phyloP scores from a whole-genome alignment of 345 rosid genomes.

The Syzygium grande region DNA sequence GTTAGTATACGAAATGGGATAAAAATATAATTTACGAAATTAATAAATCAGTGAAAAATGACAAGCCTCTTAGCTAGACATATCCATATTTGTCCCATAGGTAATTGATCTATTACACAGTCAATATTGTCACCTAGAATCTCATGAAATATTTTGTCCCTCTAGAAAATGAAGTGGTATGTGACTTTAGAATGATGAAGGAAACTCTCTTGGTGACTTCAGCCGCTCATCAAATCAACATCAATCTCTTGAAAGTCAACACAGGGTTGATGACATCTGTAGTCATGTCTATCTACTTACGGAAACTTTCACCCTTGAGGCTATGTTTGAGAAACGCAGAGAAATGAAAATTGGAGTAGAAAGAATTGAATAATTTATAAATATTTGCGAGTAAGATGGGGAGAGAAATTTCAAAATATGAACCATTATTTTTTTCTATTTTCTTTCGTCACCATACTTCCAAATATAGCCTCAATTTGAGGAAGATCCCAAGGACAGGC shows the following conservation, averaged over 20 bases:
- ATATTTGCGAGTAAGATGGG: not conserved
- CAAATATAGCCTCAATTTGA: not conserved
- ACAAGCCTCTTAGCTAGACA: not conserved
- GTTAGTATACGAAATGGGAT: not conserved
- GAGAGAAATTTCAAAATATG: not conserved
- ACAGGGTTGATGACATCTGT: not conserved
- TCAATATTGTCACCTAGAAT: not conserved
- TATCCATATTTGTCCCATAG: not conserved
- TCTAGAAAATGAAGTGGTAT: not conserved
- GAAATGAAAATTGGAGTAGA: not conserved
- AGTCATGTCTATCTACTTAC: not conserved
- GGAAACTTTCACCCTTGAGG: not conserved
- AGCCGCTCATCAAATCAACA: not conserved
- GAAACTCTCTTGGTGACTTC: not conserved
- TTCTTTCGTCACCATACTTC: not conserved
- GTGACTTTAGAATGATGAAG: not conserved
- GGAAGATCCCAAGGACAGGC: not conserved
- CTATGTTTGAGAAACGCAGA: not conserved
- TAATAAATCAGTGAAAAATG: not conserved
- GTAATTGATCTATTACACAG: not conserved
- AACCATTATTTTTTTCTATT: not conserved
- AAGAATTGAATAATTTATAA: not conserved
- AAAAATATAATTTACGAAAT: not conserved
- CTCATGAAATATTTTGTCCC: not conserved
- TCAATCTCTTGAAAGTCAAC: not conserved